phyloP scores from a whole-genome alignment of 164 flowering plant genomes.

The Umbellularia californica region DNA sequence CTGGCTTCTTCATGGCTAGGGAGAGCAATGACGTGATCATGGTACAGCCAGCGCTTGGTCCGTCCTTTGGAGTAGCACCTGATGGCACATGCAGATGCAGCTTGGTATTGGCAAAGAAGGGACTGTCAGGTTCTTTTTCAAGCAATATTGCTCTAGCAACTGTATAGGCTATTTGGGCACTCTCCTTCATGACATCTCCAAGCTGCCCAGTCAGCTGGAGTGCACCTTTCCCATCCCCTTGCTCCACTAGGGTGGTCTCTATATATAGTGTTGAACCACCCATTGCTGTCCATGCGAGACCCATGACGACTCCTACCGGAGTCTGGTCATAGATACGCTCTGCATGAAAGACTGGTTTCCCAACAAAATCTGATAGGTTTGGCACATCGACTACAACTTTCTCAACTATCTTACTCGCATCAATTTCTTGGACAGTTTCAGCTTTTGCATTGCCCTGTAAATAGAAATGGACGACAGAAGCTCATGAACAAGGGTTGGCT shows the following conservation, averaged over 20 bases:
- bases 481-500: background rate
- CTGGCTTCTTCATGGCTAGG: conserved; percentile 76
- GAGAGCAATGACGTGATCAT: conserved; percentile 95
- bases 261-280: conserved; percentile 94
- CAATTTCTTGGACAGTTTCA: conserved; percentile 31
- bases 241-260: conserved; percentile 76
- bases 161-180: conserved; percentile 92
- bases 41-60: conserved; percentile 99
- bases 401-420: conserved; percentile 29
- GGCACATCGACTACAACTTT: conserved; percentile 56
- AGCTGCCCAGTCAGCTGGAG: conserved; percentile 89
- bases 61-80: conserved; percentile 98
- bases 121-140: conserved; percentile 63
- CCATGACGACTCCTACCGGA: conserved; percentile 95
- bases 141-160: conserved; percentile 72
- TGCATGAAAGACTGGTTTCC: conserved; percentile 96
- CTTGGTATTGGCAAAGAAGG: conserved; percentile 70
- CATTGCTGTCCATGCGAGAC: conserved; percentile 99
- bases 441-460: conserved; percentile 39
- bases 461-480: background rate
- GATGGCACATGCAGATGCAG: conserved; percentile 98
- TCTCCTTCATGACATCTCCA: conserved; percentile 99
- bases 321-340: conserved; percentile 83
- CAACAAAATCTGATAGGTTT: conserved; percentile 80
- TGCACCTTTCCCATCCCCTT: conserved; percentile 87